Evolutionary conservation across 2,329 filamentous ascomycete species (phyloP).

Genomic region (Aspergillus sp.): DNA sequence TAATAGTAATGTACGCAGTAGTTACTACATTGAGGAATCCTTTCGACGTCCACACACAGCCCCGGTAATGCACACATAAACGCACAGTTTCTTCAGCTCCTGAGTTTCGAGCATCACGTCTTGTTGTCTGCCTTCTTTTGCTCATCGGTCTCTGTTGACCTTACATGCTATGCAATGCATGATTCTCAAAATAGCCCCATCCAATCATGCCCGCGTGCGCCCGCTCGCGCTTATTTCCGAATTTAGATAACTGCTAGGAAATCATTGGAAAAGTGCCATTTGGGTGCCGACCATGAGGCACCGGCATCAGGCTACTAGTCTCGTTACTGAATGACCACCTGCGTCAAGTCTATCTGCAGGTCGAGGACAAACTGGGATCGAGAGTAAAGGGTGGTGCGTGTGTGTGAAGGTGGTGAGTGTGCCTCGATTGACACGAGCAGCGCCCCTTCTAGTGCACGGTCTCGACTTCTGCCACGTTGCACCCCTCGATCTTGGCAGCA

Average conservation of each 20-base stretch:
- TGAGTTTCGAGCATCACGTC: background rate
- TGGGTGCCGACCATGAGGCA: background rate
- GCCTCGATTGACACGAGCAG: conserved; percentile 5
- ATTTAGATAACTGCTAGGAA: background rate
- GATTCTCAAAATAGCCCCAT: background rate
- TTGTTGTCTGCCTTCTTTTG: background rate
- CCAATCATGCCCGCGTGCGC: background rate
- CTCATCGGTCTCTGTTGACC: background rate
- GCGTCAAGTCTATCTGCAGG: conserved; percentile 12
- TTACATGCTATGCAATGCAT: background rate
- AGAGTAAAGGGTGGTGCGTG: background rate
- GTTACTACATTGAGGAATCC: background rate
- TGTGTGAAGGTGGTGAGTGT: background rate
- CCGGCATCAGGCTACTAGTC: too few relatives aligned
- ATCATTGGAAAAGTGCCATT: background rate
- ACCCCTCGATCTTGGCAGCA: conserved; percentile 29
- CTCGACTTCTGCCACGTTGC: conserved; percentile 27
- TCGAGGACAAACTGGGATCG: background rate
- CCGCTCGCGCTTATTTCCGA: background rate
- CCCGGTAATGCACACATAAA: background rate
- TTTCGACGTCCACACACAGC: background rate
- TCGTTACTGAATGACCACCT: conserved; percentile 13
- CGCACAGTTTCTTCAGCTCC: background rate
- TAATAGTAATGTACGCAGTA: background rate
- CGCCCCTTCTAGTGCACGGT: conserved; percentile 17